Conservation (phyloP, 2,329 filamentous ascomycete species). For the Penicillium oxalicum region DNA sequence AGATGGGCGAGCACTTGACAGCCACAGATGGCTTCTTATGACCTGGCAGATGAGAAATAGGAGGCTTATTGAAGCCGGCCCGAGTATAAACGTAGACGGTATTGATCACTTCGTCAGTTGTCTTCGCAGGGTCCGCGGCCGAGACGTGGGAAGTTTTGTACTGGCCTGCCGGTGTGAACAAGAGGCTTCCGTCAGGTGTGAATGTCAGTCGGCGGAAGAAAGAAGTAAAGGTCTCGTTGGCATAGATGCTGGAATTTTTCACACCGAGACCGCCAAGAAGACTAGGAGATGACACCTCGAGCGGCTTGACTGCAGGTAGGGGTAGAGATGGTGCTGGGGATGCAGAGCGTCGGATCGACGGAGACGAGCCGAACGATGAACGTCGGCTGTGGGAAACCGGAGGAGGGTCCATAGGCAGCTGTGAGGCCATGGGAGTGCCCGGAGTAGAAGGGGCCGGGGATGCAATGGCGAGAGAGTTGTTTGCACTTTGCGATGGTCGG, state of each 20-base stretch:
- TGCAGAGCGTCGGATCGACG: conserved; percentile 74
- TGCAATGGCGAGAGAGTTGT: conserved; percentile 52
- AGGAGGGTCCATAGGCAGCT: conserved; percentile 93
- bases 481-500: conserved; percentile 28
- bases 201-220: conserved; percentile 94
- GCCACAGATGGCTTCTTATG: conserved; percentile 98
- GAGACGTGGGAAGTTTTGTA: conserved; percentile 74
- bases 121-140: conserved; percentile 62
- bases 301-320: conserved; percentile 88
- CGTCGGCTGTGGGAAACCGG: conserved; percentile 84
- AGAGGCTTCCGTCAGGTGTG: conserved; percentile 85
- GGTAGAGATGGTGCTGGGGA: conserved; percentile 93
- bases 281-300: conserved; percentile 77
- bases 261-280: conserved; percentile 58
- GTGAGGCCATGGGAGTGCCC: conserved; percentile 82
- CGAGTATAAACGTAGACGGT: conserved; percentile 98
- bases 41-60: conserved; percentile 87
- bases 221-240: conserved; percentile 92
- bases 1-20: conserved; percentile 85
- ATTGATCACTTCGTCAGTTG: conserved; percentile 81
- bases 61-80: conserved; percentile 92
- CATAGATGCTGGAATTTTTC: conserved; percentile 85
- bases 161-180: conserved; percentile 91
- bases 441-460: conserved; percentile 88
- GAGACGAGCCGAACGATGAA: conserved; percentile 81